Conservation (phyloP, 2,329 filamentous ascomycete genomes). For the Pseudogymnoascus sp. region DNA sequence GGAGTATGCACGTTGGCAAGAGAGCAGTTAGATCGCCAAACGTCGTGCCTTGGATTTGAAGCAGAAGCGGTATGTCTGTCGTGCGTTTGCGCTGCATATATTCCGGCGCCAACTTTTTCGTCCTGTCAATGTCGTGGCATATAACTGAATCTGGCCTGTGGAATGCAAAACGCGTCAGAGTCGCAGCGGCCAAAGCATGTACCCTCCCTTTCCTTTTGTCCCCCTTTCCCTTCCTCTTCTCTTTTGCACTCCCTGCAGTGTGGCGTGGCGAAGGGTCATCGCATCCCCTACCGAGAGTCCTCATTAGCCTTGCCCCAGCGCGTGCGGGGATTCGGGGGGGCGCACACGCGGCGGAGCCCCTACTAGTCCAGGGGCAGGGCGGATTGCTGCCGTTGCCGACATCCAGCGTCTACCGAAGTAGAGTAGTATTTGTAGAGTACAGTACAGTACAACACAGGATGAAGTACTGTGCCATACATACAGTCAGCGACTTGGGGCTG, state of each 20-base stretch:
- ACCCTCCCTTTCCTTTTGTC: neutral
- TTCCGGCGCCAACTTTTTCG: neutral
- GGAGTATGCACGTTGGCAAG: neutral
- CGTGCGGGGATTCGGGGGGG: conserved; percentile 6
- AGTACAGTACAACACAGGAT: neutral
- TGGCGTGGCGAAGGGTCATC: neutral
- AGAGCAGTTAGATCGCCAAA: conserved; percentile 2
- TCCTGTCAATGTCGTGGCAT: neutral
- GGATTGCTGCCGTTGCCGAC: conserved; percentile 3
- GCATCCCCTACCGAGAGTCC: conserved; percentile 1
- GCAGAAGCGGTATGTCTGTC: neutral
- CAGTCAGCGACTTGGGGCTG: neutral
- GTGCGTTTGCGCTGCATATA: neutral
- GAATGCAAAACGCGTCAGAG: conserved; percentile 4
- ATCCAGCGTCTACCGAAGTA: neutral
- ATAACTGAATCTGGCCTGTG: neutral
- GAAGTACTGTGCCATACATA: neutral
- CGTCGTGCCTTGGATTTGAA: neutral
- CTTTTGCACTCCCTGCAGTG: neutral
- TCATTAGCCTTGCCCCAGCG: conserved; percentile 3
- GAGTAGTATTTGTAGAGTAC: neutral
- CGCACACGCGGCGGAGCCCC: neutral
- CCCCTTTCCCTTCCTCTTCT: neutral
- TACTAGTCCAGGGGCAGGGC: conserved; percentile 7
- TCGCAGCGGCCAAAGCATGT: neutral